A percentile compares a stretch with the other conserved stretches of the same genome.
phyloP scores from a whole-genome alignment of 192 early-diverging fungal genomes.

The Gonapodya prolifera region DNA sequence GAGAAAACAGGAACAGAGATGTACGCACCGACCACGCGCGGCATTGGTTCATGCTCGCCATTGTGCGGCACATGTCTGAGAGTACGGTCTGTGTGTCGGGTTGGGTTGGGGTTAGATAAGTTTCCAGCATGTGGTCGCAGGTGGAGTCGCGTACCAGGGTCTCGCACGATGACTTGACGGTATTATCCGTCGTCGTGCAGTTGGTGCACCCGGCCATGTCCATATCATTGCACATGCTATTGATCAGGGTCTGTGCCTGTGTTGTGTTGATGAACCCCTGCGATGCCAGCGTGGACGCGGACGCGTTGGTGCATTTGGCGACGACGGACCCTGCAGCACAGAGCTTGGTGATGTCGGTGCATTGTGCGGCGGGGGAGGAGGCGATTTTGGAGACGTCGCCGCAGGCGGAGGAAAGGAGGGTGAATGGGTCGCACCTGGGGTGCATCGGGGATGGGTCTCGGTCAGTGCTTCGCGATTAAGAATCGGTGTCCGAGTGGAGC shows the following conservation, averaged over 20 bases:
- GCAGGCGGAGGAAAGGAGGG: background rate
- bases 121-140: background rate
- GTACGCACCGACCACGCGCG: background rate
- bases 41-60: slow-evolving; percentile 1
- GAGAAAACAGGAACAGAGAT: background rate
- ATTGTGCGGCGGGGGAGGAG: background rate
- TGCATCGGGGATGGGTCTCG: background rate
- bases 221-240: background rate
- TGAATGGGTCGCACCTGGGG: background rate
- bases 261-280: background rate
- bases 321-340: background rate
- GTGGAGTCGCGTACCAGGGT: background rate
- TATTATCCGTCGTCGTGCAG: background rate
- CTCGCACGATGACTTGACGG: background rate
- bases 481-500: too few species aligned
- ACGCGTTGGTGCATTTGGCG: background rate
- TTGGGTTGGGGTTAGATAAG: too few species aligned
- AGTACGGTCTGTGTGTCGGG: background rate
- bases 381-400: background rate
- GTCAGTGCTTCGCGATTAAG: too few species aligned
- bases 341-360: background rate
- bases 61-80: background rate
- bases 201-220: background rate
- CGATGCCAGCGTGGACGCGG: background rate
- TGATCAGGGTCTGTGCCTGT: background rate